Conservation (phyloP, 768 basidiomycete species). For the Lactarius quietus region DNA sequence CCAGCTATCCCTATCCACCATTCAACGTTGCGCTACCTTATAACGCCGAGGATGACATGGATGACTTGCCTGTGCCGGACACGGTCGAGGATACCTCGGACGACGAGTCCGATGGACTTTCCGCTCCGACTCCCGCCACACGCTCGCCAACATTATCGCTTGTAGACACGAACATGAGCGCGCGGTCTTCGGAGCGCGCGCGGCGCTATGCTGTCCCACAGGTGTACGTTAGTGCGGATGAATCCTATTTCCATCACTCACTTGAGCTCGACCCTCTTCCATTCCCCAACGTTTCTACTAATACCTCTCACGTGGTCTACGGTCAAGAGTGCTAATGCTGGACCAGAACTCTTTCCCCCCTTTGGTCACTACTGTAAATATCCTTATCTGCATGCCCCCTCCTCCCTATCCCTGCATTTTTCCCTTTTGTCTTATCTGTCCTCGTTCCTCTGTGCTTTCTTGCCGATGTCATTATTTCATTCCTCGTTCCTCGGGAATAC, state of each 20-base stretch:
- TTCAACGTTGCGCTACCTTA: conserved; percentile 62
- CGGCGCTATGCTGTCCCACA: conserved; percentile 43
- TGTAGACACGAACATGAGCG: conserved; percentile 37
- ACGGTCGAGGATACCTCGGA: conserved; percentile 83
- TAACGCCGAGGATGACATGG: conserved; percentile 57
- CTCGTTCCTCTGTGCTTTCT: conserved; percentile 25
- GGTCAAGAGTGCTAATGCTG: conserved; percentile 55
- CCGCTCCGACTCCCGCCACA: conserved; percentile 51
- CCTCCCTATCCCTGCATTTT: conserved; percentile 28
- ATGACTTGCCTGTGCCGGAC: conserved; percentile 70
- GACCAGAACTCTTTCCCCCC: conserved; percentile 10
- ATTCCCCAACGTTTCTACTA: conserved; percentile 52
- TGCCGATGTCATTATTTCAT: conserved; percentile 19
- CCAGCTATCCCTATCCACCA: conserved; percentile 30
- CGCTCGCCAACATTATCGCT: conserved; percentile 56
- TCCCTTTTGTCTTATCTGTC: conserved; percentile 29
- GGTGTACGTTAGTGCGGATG: conserved; percentile 59
- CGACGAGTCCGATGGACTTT: conserved; percentile 73
- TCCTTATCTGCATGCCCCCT: conserved; percentile 29
- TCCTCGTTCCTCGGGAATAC: conserved; percentile 18
- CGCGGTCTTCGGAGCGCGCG: conserved; percentile 35
- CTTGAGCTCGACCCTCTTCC: conserved; percentile 72
- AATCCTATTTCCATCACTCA: conserved; percentile 53
- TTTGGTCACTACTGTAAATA: conserved; percentile 30
- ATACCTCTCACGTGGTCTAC: conserved; percentile 37